These are phyloP conservation scores for Yamadazyma taylorii DNA, from an alignment of 1,139 yeast species.

Conservation along the genomic window DNA sequence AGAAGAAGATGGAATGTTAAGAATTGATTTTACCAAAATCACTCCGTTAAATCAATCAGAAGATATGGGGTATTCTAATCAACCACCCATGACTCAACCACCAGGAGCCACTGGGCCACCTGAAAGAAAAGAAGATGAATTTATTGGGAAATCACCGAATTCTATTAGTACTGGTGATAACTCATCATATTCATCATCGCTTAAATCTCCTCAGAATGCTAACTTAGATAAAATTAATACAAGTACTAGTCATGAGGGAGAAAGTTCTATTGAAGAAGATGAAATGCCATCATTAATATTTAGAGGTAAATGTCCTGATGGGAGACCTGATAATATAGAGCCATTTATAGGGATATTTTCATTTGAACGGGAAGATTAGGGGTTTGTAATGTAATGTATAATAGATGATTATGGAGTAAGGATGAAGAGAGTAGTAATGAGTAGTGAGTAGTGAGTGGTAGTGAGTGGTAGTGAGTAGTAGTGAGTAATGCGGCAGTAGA, in stretches of 20 bases:
- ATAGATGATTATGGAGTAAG: not conserved
- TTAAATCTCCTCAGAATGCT: conserved; percentile 15
- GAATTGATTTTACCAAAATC: conserved; percentile 56
- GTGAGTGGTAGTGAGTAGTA: no score
- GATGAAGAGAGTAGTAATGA: no score
- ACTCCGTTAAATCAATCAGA: conserved; percentile 25
- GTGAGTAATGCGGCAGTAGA: no score
- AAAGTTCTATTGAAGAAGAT: conserved; percentile 21
- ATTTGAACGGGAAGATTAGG: conserved; percentile 44
- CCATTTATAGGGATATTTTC: conserved; percentile 59
- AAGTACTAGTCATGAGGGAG: conserved; percentile 13
- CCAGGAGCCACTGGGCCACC: conserved; percentile 1
- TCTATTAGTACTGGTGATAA: conserved; percentile 17
- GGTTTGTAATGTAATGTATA: not conserved
- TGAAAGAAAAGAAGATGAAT: conserved; percentile 7
- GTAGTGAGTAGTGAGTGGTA: no score
- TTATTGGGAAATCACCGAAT: conserved; percentile 15
- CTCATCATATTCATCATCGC: conserved; percentile 16
- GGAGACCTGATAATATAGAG: conserved; percentile 52
- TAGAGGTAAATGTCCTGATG: conserved; percentile 55
- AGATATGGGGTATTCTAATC: conserved; percentile 7
- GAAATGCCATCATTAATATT: conserved; percentile 50
- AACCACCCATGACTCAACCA: conserved; percentile 6
- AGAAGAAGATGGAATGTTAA: conserved; percentile 47
- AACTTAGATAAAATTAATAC: conserved; percentile 13